Percentiles rank a stretch among this genome's conserved stretches.
phyloP scores from a whole-genome alignment of 495 filamentous ascomycete genomes.

The Filosporella fistucella region DNA sequence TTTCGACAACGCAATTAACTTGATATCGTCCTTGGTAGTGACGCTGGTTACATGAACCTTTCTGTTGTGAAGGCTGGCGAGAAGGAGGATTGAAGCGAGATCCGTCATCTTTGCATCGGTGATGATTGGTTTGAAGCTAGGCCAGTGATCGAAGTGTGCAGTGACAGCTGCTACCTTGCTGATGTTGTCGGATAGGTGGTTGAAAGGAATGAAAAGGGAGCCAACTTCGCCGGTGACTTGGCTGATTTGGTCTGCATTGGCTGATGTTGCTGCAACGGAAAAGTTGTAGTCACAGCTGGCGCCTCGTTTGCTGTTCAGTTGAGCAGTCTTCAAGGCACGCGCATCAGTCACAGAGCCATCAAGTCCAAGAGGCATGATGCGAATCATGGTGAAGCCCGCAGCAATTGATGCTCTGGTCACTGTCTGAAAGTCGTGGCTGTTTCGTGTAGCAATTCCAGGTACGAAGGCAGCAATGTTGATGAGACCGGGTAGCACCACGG shows the following conservation, averaged over 20 bases:
- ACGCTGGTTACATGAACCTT: slow-evolving; percentile 83
- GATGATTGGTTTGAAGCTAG: slow-evolving; percentile 75
- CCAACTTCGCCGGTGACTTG: slow-evolving; percentile 71
- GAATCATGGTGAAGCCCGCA: slow-evolving; percentile 79
- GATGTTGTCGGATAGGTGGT: slow-evolving; percentile 81
- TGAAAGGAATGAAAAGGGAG: slow-evolving; percentile 84
- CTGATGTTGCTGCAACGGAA: slow-evolving; percentile 74
- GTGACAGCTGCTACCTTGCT: slow-evolving; percentile 81
- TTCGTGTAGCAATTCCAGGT: slow-evolving; percentile 60
- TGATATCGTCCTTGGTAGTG: slow-evolving; percentile 78
- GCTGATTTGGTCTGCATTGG: slow-evolving; percentile 71
- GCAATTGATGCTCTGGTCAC: slow-evolving; percentile 73
- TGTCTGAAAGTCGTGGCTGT: slow-evolving; percentile 63
- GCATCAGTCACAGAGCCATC: slow-evolving; percentile 71
- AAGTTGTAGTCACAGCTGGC: slow-evolving; percentile 82
- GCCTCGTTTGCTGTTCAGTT: slow-evolving; percentile 63
- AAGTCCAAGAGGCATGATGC: slow-evolving; percentile 73
- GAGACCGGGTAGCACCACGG: slow-evolving; percentile 68
- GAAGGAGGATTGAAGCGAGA: slow-evolving; percentile 71
- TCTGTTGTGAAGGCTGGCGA: slow-evolving; percentile 78
- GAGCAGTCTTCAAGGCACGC: slow-evolving; percentile 67
- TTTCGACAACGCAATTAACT: slow-evolving; percentile 74
- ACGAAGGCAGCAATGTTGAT: slow-evolving; percentile 81
- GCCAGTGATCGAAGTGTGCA: slow-evolving; percentile 78
- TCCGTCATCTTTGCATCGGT: slow-evolving; percentile 81